Evolutionary conservation across 2,329 filamentous ascomycete genomes (phyloP).

Genomic region (Colletotrichum spinosum): DNA sequence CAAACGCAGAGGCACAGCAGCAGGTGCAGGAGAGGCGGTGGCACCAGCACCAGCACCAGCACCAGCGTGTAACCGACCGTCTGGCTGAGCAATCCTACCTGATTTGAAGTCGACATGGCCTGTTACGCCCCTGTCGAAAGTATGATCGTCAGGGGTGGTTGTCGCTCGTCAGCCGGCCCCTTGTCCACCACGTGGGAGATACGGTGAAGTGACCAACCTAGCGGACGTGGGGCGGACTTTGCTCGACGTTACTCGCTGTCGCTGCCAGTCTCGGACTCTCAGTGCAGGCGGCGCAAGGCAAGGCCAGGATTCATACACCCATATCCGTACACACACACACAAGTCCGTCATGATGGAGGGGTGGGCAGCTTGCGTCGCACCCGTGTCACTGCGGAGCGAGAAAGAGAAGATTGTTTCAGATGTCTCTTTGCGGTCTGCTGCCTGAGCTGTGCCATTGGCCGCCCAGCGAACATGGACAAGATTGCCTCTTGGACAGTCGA

Average conservation of each 20-base stretch:
- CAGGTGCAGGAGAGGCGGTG: not conserved
- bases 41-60: not conserved
- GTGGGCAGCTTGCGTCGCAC: conserved; percentile 25
- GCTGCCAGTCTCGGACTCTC: too few relatives aligned
- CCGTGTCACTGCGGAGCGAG: conserved; percentile 34
- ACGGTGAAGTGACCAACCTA: conserved; percentile 23
- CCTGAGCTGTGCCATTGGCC: conserved; percentile 12
- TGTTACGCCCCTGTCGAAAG: conserved; percentile 22
- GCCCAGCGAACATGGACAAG: conserved; percentile 11
- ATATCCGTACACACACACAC: too few relatives aligned
- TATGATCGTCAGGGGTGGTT: conserved; percentile 36
- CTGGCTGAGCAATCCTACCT: conserved; percentile 2
- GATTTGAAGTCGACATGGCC: conserved; percentile 18
- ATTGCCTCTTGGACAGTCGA: conserved; percentile 11
- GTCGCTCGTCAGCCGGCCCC: conserved; percentile 25
- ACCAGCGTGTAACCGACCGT: conserved; percentile 3
- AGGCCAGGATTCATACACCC: too few relatives aligned
- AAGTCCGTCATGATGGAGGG: not conserved
- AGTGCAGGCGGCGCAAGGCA: too few relatives aligned
- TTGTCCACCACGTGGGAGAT: conserved; percentile 33
- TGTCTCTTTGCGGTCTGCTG: conserved; percentile 14
- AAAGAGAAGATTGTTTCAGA: conserved; percentile 34
- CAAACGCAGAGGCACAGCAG: conserved; percentile 2
- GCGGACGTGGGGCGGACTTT: conserved; percentile 10
- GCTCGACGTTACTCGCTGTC: not conserved